Evolutionary conservation across 2,329 filamentous ascomycete species (phyloP).

Genomic region (Fusarium nisikadoi): DNA sequence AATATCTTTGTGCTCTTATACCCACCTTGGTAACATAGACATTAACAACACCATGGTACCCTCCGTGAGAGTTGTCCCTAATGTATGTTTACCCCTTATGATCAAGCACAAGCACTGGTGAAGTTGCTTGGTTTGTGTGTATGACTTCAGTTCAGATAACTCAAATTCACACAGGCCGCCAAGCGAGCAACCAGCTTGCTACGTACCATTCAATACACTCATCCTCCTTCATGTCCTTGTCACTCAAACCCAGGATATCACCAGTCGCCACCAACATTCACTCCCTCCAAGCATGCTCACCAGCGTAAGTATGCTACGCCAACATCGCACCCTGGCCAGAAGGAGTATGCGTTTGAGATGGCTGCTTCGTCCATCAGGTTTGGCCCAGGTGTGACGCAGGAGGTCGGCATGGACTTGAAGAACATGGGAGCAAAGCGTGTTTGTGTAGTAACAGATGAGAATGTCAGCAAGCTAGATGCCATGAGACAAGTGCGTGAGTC

Average conservation of each 20-base stretch:
- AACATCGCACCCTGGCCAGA: slow-evolving; percentile 68
- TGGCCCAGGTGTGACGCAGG: slow-evolving; percentile 90
- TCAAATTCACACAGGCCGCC: slow-evolving; percentile 58
- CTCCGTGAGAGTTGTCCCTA: slow-evolving; percentile 49
- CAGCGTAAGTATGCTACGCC: slow-evolving; percentile 76
- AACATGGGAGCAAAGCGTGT: slow-evolving; percentile 90
- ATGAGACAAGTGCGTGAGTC: slow-evolving; percentile 91
- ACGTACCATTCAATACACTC: slow-evolving; percentile 89
- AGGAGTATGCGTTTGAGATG: slow-evolving; percentile 99
- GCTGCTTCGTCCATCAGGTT: slow-evolving; percentile 95
- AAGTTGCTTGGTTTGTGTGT: background rate
- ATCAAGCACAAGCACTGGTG: background rate
- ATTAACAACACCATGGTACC: slow-evolving; percentile 42
- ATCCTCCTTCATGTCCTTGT: slow-evolving; percentile 89
- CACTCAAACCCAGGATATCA: slow-evolving; percentile 89
- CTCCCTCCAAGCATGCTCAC: slow-evolving; percentile 55
- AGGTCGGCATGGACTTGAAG: slow-evolving; percentile 97
- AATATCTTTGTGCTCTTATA: background rate
- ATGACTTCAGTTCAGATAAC: background rate
- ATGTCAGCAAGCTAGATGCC: slow-evolving; percentile 82
- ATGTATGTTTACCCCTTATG: slow-evolving; percentile 41
- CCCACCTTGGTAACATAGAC: slow-evolving; percentile 6
- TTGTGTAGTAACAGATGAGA: slow-evolving; percentile 90
- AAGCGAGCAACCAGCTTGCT: slow-evolving; percentile 77
- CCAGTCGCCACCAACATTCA: slow-evolving; percentile 69